These are phyloP conservation scores for Chrysosphaeria jannelii DNA, from an alignment of 2,329 filamentous ascomycete species.

Conservation along the genomic window DNA sequence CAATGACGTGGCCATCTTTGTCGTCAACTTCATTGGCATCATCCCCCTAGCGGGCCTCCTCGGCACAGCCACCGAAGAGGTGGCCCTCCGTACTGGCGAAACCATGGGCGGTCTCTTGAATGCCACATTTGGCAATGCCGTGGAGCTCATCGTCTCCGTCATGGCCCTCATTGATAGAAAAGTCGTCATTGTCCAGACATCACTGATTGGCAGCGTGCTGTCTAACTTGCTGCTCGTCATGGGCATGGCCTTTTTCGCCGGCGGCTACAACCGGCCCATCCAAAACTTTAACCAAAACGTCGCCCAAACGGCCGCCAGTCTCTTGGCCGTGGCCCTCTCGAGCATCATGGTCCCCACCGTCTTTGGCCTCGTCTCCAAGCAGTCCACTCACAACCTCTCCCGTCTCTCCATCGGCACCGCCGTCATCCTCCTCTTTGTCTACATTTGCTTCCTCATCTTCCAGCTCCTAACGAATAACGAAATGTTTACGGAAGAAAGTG, in stretches of 20 bases:
- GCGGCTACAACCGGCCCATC: slow-evolving; percentile 45
- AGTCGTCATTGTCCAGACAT: slow-evolving; percentile 71
- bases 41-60: slow-evolving; percentile 63
- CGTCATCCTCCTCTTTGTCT: slow-evolving; percentile 59
- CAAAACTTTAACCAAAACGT: slow-evolving; percentile 84
- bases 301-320: slow-evolving; percentile 60
- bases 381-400: slow-evolving; percentile 19
- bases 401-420: slow-evolving; percentile 40
- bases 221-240: slow-evolving; percentile 72
- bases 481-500: slow-evolving; percentile 52
- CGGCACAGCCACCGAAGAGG: slow-evolving; percentile 64
- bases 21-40: slow-evolving; percentile 82
- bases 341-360: slow-evolving; percentile 74
- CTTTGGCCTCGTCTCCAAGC: slow-evolving; percentile 26
- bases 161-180: slow-evolving; percentile 48
- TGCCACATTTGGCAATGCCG: slow-evolving; percentile 70
- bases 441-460: slow-evolving; percentile 62
- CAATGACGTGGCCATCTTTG: slow-evolving; percentile 36
- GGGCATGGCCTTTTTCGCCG: slow-evolving; percentile 81
- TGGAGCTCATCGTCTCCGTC: slow-evolving; percentile 68
- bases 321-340: slow-evolving; percentile 51
- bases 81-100: slow-evolving; percentile 55
- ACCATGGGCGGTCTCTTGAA: slow-evolving; percentile 71
- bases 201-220: slow-evolving; percentile 68
- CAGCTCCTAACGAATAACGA: slow-evolving; percentile 61